Percentiles rank a stretch among this genome's conserved stretches.
Evolutionary conservation across 306 rosid species (phyloP).

Genomic region (Quercus alba): DNA sequence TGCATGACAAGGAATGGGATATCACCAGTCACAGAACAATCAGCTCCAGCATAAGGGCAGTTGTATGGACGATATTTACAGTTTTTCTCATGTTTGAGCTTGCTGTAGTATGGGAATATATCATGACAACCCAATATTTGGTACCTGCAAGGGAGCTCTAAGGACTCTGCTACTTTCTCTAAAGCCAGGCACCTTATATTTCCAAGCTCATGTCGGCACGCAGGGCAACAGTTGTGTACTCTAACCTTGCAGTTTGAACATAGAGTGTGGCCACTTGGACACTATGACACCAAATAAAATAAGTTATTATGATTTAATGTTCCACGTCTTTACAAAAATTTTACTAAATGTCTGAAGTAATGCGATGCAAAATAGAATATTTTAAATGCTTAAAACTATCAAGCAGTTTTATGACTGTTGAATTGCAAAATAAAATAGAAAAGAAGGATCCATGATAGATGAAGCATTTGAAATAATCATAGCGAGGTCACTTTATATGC

Average conservation of each 20-base stretch:
- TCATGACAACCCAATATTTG: slow-evolving; percentile 46
- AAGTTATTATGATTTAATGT: neutral
- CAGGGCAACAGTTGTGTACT: slow-evolving; percentile 53
- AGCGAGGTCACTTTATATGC: neutral
- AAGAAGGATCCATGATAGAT: neutral
- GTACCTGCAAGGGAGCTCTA: slow-evolving; percentile 53
- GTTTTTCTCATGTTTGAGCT: slow-evolving; percentile 52
- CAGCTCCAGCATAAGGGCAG: slow-evolving; percentile 58
- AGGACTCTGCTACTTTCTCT: slow-evolving; percentile 55
- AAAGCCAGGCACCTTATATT: slow-evolving; percentile 57
- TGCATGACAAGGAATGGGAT: slow-evolving; percentile 48
- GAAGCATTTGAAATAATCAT: neutral
- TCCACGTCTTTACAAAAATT: too few species aligned
- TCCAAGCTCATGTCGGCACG: slow-evolving; percentile 56
- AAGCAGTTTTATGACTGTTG: neutral
- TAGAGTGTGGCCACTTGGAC: slow-evolving; percentile 59
- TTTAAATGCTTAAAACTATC: too few species aligned
- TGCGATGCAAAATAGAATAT: too few species aligned
- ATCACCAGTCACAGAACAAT: slow-evolving; percentile 50
- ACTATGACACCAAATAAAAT: slow-evolving; percentile 24
- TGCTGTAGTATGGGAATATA: slow-evolving; percentile 47
- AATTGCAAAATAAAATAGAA: neutral
- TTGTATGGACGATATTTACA: slow-evolving; percentile 47
- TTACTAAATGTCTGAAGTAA: neutral
- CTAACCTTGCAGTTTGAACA: slow-evolving; percentile 56